A percentile compares a stretch with the other conserved stretches of the same genome.
Conservation (phyloP, 2,329 filamentous ascomycete species). For the Phaeosphaeriaceae sp. region DNA sequence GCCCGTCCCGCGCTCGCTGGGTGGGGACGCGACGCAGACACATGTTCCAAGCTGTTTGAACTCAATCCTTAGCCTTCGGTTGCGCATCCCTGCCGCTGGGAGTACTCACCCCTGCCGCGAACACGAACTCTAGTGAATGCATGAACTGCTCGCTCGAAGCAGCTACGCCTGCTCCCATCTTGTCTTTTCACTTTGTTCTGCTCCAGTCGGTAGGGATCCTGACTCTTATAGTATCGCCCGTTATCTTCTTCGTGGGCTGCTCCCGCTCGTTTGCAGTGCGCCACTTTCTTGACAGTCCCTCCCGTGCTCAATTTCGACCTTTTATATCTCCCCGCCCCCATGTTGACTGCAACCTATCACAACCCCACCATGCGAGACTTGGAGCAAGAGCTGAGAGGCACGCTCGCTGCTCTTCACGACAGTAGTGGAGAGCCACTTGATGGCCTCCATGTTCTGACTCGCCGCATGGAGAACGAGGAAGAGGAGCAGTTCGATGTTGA, state of each 20-base stretch:
- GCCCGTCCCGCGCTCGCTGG: not conserved
- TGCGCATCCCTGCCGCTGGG: conserved; percentile 20
- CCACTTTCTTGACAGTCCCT: too few relatives aligned
- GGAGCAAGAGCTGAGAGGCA: conserved; percentile 31
- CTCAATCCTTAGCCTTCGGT: conserved; percentile 24
- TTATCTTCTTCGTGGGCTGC: conserved; percentile 11
- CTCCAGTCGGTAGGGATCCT: conserved; percentile 3
- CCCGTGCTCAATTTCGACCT: conserved; percentile 7
- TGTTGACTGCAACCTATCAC: conserved; percentile 23
- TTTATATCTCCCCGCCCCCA: conserved; percentile 12
- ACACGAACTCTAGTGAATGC: conserved; percentile 18
- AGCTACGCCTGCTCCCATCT: conserved; percentile 14
- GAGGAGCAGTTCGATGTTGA: conserved; percentile 58
- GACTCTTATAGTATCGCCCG: conserved; percentile 7
- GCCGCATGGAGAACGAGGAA: conserved; percentile 42
- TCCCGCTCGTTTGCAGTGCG: conserved; percentile 12
- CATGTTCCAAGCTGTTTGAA: conserved; percentile 24
- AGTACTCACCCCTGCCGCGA: conserved; percentile 16
- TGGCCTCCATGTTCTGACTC: conserved; percentile 41
- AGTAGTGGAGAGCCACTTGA: conserved; percentile 28
- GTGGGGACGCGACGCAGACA: conserved; percentile 8
- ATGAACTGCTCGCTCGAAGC: conserved; percentile 27
- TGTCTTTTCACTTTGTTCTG: conserved; percentile 5
- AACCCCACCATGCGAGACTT: conserved; percentile 25
- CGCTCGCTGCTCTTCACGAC: conserved; percentile 20